Evolutionary conservation across 2,329 filamentous ascomycete species (phyloP), one percentile per base, ranked within the genome.

Genomic region (Gliomastix tumulicola): DNA sequence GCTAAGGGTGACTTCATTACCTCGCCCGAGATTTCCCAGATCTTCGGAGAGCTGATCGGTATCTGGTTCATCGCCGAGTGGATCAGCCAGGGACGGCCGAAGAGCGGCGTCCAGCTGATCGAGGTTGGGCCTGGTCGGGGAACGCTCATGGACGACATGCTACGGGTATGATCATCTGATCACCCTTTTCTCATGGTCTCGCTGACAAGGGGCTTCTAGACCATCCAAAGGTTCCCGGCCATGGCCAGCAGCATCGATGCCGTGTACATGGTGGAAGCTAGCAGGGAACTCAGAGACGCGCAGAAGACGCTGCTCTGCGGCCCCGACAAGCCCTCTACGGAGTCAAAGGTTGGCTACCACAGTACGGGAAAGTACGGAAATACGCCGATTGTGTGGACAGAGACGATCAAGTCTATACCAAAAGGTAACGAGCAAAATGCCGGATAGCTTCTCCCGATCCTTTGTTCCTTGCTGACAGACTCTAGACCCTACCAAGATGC

Each of bases 1-100:
- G 68, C 76, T 38, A 85, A 87, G 53, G 92, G 92, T 19, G 92
- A 98, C 61, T 98, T 98, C 55, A 83, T 97, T 35, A 98, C 92
- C 0, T 96, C 89, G 0, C 92, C 92, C 0, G 92, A 98, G 61
- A 97, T 98, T 49, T 96, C 89, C 1, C 92, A 97, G 56, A 76
- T 97, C 11, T 98, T 98, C 62, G 92, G 92, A 18, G 92, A 98
- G 63, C 71, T 98, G 20, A 71, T 97, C 39, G 92, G 88, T 5
- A 77, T 98, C 49, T 98, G 92, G 92, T 82, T 95, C 43, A 82
- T 97, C 35, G 82, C 90, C 30, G 92, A 98, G 69, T 98, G 92
- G 90, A 85, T 97, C 58, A 83, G 84, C 28, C 92, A 98, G 58
- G 89, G 88, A 13, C 74, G 72, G 41, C 84, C 76, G 38, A 76